These are phyloP conservation scores for Zostera marina DNA, from an alignment of 116 monocot genomes.

Conservation along the genomic window DNA sequence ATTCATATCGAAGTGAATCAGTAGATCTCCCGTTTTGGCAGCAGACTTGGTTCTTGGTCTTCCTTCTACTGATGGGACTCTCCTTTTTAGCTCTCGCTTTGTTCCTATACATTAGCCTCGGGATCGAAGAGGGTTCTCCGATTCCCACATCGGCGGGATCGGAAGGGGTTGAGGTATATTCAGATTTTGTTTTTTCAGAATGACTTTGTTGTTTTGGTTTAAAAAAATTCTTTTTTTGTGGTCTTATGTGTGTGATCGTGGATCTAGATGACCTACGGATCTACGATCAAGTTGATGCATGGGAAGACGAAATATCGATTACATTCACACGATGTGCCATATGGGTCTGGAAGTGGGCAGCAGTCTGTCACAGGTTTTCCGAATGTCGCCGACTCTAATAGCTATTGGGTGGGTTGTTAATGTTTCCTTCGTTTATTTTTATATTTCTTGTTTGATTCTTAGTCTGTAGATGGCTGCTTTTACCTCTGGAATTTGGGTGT, in stretches of 20 bases:
- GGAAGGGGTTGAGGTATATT: slow-evolving; percentile 49
- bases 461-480: not conserved
- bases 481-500: not conserved
- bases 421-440: not conserved
- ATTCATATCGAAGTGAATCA: not conserved
- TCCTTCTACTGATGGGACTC: slow-evolving; percentile 41
- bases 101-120: slow-evolving; percentile 32
- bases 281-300: slow-evolving; percentile 80
- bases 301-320: slow-evolving; percentile 73
- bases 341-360: slow-evolving; percentile 92
- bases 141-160: slow-evolving; percentile 13
- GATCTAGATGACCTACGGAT: slow-evolving; percentile 67
- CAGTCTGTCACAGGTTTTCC: slow-evolving; percentile 94
- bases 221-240: not conserved
- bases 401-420: slow-evolving; percentile 62
- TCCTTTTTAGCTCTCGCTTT: slow-evolving; percentile 37
- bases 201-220: not conserved
- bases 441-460: not conserved
- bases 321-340: slow-evolving; percentile 96
- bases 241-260: not conserved
- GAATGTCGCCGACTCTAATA: slow-evolving; percentile 78
- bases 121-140: slow-evolving; percentile 26
- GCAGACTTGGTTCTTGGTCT: slow-evolving; percentile 30
- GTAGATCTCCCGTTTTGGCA: slow-evolving; percentile 39
- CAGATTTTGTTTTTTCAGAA: not conserved